A percentile compares a stretch with the other conserved stretches of the same genome.
Evolutionary conservation across 371 early-diverging fungal genomes (phyloP).

Genomic region (Batrachochytrium dendrobatidis): DNA sequence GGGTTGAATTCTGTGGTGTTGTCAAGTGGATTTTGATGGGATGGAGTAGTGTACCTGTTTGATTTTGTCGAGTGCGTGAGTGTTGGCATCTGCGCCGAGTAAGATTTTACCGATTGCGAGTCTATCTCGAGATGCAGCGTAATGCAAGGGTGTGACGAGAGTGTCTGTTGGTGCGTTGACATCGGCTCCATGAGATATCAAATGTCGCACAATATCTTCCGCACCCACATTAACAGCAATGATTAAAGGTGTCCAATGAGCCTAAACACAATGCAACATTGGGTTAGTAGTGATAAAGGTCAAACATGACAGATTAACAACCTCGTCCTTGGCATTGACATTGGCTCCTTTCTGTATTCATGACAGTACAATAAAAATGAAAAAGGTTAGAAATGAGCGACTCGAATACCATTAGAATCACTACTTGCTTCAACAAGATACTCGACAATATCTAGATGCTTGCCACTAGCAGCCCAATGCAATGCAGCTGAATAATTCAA

Average conservation of each 20-base stretch:
- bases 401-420: too few species aligned
- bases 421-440: constrained; percentile 3
- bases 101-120: constrained; percentile 13
- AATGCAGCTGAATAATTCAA: constrained; percentile 5
- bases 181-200: constrained; percentile 12
- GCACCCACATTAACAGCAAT: constrained; percentile 13
- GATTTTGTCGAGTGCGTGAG: constrained; percentile 5
- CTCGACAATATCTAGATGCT: constrained; percentile 12
- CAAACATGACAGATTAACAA: not conserved
- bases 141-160: constrained; percentile 12
- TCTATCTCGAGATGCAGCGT: constrained; percentile 13
- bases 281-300: not conserved
- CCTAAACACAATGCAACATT: not conserved
- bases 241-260: constrained; percentile 19
- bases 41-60: constrained; percentile 4
- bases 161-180: constrained; percentile 9
- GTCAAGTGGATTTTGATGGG: not conserved
- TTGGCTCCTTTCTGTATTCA: constrained; percentile 10
- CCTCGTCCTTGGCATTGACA: constrained; percentile 11
- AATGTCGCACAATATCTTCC: constrained; percentile 9
- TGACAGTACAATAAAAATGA: not conserved
- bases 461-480: constrained; percentile 18
- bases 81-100: constrained; percentile 12
- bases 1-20: not conserved
- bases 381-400: too few species aligned